Percentiles rank a stretch among this genome's conserved stretches.
phyloP scores from a whole-genome alignment of 176 grass and related monocot species.

The Aegilops bicornis region DNA sequence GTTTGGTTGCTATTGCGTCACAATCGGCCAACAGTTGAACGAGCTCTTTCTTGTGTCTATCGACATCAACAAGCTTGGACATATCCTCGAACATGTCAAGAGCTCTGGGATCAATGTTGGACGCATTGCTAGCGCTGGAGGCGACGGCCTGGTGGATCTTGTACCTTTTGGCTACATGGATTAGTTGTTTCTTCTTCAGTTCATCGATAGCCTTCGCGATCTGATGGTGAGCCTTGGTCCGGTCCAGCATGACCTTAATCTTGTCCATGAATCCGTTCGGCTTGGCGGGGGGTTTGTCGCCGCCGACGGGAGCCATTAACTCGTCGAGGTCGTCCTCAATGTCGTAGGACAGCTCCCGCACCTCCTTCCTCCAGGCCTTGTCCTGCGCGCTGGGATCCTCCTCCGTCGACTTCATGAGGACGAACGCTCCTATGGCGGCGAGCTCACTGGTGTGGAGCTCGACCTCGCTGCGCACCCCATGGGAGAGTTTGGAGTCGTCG shows the following conservation, averaged over 20 bases:
- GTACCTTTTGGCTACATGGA: too few relatives aligned
- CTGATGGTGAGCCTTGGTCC: background rate
- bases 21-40: too few relatives aligned
- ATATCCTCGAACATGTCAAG: too few relatives aligned
- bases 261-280: background rate
- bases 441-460: background rate
- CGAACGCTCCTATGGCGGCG: background rate
- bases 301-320: background rate
- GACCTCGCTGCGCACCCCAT: background rate
- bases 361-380: background rate
- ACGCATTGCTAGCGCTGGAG: too few relatives aligned
- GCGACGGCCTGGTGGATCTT: too few relatives aligned
- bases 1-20: too few relatives aligned
- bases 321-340: background rate
- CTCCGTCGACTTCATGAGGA: background rate
- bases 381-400: too few relatives aligned
- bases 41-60: too few relatives aligned
- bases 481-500: background rate
- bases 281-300: background rate
- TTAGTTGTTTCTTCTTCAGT: too few relatives aligned
- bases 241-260: too few relatives aligned
- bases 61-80: too few relatives aligned
- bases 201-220: background rate
- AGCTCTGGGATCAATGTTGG: too few relatives aligned
- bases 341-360: background rate